Evolutionary conservation across 176 grass and related monocot genomes (phyloP).

Genomic region (Aegilops tauschii): DNA sequence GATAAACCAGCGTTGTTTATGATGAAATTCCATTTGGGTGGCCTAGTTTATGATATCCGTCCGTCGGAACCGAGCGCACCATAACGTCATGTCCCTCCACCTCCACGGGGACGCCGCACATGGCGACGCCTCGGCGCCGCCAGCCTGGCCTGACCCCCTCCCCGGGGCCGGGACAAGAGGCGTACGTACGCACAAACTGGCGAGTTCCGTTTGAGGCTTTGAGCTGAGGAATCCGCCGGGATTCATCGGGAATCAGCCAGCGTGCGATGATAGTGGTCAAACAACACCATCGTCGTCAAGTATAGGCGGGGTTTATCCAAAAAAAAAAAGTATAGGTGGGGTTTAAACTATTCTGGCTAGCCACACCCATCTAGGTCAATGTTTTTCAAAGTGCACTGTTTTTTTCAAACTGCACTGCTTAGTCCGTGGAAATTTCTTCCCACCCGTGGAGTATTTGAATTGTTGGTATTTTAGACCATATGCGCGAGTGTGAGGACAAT

Average conservation of each 20-base stretch:
- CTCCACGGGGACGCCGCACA: conserved; percentile 27
- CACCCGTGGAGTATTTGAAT: too few relatives aligned
- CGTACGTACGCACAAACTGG: neutral
- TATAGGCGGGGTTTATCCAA: too few relatives aligned
- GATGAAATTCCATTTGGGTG: neutral
- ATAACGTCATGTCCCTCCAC: conserved; percentile 39
- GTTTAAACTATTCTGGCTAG: neutral
- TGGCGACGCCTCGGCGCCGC: conserved; percentile 21
- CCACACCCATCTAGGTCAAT: neutral
- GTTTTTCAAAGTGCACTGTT: neutral
- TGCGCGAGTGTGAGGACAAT: too few relatives aligned
- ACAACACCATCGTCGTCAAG: neutral
- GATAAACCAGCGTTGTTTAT: neutral
- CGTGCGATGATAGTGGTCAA: neutral
- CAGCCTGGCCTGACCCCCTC: neutral
- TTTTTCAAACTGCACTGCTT: neutral
- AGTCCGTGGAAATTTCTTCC: neutral
- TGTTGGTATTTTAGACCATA: too few relatives aligned
- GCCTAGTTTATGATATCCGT: conserved; percentile 36
- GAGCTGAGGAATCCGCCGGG: conserved; percentile 17
- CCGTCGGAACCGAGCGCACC: conserved; percentile 32
- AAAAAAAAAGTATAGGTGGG: too few relatives aligned
- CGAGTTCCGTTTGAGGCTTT: neutral
- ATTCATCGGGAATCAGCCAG: conserved; percentile 11
- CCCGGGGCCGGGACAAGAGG: neutral